Conservation (phyloP, 495 filamentous ascomycete species). For the Cenococcum geophilum region DNA sequence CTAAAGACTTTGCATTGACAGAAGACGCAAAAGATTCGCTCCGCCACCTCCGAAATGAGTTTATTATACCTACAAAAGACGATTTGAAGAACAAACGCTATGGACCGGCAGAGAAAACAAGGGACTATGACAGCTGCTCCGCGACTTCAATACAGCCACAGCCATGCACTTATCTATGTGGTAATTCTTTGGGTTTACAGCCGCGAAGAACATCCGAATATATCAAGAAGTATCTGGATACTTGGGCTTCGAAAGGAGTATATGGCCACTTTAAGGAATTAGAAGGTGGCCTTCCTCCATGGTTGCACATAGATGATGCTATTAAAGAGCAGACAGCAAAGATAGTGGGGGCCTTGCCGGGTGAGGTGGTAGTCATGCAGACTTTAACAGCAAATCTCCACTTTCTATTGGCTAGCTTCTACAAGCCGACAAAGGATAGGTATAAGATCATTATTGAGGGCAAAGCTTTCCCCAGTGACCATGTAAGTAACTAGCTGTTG, state of each 20-base stretch:
- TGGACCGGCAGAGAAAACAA: conserved; percentile 8
- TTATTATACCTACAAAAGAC: conserved; percentile 73
- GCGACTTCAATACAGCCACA: conserved; percentile 8
- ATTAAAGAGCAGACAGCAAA: conserved; percentile 68
- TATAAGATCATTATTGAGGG: conserved; percentile 91
- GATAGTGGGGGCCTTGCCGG: conserved; percentile 72
- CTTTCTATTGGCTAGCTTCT: conserved; percentile 86
- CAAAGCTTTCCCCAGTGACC: conserved; percentile 93
- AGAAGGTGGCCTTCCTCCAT: conserved; percentile 66
- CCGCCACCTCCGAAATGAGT: conserved; percentile 62
- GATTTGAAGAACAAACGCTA: conserved; percentile 60
- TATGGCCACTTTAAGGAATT: conserved; percentile 87
- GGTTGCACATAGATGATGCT: conserved; percentile 71
- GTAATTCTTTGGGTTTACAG: conserved; percentile 93
- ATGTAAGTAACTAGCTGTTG: conserved; percentile 45
- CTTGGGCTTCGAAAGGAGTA: conserved; percentile 92
- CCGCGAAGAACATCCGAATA: conserved; percentile 64
- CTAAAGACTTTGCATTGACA: conserved; percentile 52
- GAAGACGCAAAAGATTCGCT: conserved; percentile 69
- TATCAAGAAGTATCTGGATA: conserved; percentile 69
- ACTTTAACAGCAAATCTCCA: conserved; percentile 91
- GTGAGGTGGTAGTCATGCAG: conserved; percentile 89
- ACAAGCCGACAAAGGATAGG: conserved; percentile 63
- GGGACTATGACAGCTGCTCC: background rate
- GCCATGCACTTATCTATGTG: conserved; percentile 78